Evolutionary conservation across 1,284 basidiomycete genomes (phyloP).

Genomic region (Paramarasmius palmivorus): DNA sequence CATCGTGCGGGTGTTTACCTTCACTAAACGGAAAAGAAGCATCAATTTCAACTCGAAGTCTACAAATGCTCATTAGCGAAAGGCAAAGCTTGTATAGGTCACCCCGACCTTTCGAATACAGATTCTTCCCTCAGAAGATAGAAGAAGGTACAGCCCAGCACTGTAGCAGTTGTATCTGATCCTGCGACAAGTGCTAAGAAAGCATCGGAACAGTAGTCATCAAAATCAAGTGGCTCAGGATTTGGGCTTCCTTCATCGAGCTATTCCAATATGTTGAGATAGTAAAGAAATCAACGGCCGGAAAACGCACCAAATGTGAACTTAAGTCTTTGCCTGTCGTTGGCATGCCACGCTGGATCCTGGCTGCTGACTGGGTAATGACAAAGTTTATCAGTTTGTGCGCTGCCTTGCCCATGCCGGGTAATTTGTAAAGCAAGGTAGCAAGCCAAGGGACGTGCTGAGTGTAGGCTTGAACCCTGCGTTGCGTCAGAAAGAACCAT

Average conservation of each 20-base stretch:
- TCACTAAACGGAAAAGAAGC: constrained; percentile 12
- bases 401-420: constrained; percentile 13
- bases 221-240: too few species aligned
- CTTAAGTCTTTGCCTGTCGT: constrained; percentile 26
- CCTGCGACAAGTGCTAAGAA: too few species aligned
- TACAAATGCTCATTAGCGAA: too few species aligned
- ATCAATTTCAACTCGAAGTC: constrained; percentile 34
- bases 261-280: background rate
- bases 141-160: too few species aligned
- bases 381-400: constrained; percentile 4
- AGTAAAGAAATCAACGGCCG: background rate
- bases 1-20: constrained; percentile 10
- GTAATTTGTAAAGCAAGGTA: constrained; percentile 21
- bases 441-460: constrained; percentile 33
- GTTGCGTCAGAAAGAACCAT: background rate
- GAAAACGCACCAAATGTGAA: constrained; percentile 32
- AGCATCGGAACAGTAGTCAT: too few species aligned
- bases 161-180: too few species aligned
- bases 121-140: too few species aligned
- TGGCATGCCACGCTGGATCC: constrained; percentile 23
- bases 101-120: too few species aligned
- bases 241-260: background rate
- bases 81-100: too few species aligned
- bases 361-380: constrained; percentile 25
- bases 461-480: constrained; percentile 17